Conservation (phyloP, 768 basidiomycete species). For the Clitopilus passeckerianus region DNA sequence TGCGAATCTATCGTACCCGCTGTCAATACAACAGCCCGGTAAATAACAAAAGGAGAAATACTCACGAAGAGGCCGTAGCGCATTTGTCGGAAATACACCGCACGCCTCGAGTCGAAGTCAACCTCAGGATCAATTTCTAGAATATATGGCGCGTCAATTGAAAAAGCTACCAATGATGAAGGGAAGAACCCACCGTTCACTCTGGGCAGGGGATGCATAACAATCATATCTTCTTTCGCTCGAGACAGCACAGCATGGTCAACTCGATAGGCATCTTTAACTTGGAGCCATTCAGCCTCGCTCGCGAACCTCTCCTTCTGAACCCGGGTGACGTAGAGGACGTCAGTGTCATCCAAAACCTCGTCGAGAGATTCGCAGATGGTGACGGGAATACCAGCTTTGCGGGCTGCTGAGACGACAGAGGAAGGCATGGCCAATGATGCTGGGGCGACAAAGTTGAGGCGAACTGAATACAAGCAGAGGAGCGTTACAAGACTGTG, state of each 20-base stretch:
- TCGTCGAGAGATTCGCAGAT: slow-evolving; percentile 89
- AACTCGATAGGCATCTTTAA: slow-evolving; percentile 89
- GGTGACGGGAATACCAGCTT: slow-evolving; percentile 73
- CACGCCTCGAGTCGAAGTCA: slow-evolving; percentile 90
- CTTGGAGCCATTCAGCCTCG: slow-evolving; percentile 81
- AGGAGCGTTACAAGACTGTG: slow-evolving; percentile 93
- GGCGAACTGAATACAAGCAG: slow-evolving; percentile 85
- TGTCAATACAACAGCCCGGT: too few species aligned
- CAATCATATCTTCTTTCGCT: slow-evolving; percentile 96
- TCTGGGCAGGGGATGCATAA: slow-evolving; percentile 98
- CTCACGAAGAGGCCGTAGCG: slow-evolving; percentile 97
- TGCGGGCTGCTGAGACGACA: slow-evolving; percentile 79
- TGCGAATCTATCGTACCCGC: slow-evolving; percentile 49
- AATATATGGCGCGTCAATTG: neutral
- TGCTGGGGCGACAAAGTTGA: slow-evolving; percentile 93
- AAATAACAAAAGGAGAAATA: neutral
- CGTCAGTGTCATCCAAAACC: slow-evolving; percentile 89
- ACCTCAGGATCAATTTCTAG: slow-evolving; percentile 98
- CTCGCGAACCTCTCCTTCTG: slow-evolving; percentile 91
- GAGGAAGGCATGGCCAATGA: slow-evolving; percentile 84
- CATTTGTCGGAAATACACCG: slow-evolving; percentile 99
- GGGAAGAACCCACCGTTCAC: slow-evolving; percentile 62
- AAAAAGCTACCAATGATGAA: slow-evolving; percentile 6
- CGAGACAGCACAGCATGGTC: slow-evolving; percentile 91
- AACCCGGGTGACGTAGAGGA: slow-evolving; percentile 93